Evolutionary conservation across 176 grass and related monocot genomes (phyloP), one percentile per base, ranked within the genome.

Genomic region (Musa troglodytarum): DNA sequence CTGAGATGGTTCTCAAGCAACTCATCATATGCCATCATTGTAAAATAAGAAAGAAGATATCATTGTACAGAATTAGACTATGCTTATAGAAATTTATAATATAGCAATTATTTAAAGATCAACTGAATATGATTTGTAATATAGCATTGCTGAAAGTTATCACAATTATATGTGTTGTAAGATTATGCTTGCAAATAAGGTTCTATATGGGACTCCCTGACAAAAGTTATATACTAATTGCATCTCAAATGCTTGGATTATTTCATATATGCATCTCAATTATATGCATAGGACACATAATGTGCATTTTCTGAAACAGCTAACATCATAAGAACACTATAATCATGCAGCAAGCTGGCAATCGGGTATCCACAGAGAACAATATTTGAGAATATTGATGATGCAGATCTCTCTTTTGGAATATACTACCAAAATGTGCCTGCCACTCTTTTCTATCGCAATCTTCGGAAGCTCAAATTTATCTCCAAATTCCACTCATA

Each of bases 381-480:
- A 0, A 93, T 98, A 77, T 98, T 98, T 43, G 90, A 98, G 63
- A 93, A 89, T 61, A 54, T 98, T 8, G 28, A 98, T 54, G 94
- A 89, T 59, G 91, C 90, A 0, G 86, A 88, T 0, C 69, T 75
- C 25, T 99, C 90, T 2, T 94, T 99, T 69, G 90, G 95, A 20
- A 80, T 98, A 67, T 98, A 93, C 88, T 98, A 67, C 86, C 94
- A 98, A 84, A 86, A 91, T 68, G 80, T 89, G 5, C 94, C 94
- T 0, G 88, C 94, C 4, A 82, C 85, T 66, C 82, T 93, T 43
- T 85, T 94, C 88, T 99, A 94, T 78, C 86, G 95, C 43, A 91
- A 87, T 78, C 90, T 99, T 1, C 90, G 95, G 29, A 94, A 92
- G 80, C 86, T 99, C 84, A 99, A 99, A 81, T 99, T 89, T 73